Percentiles rank a stretch among this genome's conserved stretches.
Evolutionary conservation across 768 basidiomycete species (phyloP).

Genomic region (Arthromyces matolae): DNA sequence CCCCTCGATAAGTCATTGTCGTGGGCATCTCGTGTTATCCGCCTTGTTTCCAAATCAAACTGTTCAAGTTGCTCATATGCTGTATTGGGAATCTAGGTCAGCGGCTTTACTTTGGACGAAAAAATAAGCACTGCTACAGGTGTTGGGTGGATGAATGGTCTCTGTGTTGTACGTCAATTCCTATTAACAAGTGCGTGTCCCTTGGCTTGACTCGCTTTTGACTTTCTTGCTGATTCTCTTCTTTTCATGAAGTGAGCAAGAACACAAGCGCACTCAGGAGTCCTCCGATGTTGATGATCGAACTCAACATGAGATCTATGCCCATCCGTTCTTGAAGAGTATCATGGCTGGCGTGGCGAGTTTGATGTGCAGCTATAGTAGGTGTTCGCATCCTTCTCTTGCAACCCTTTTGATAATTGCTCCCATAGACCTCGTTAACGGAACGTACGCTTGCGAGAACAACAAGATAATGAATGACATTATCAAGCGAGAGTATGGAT

Average conservation of each 20-base stretch:
- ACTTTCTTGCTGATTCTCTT: neutral
- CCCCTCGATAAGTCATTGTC: neutral
- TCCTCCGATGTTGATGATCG: conserved; percentile 76
- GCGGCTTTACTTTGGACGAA: conserved; percentile 52
- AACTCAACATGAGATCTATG: conserved; percentile 74
- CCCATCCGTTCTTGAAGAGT: conserved; percentile 64
- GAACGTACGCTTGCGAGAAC: conserved; percentile 74
- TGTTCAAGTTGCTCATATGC: neutral
- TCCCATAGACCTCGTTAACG: conserved; percentile 57
- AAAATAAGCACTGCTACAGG: conserved; percentile 66
- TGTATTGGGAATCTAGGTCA: too few relatives aligned
- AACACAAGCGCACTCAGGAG: conserved; percentile 50
- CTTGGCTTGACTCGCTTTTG: neutral
- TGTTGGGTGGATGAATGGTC: conserved; percentile 60
- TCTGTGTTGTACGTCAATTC: conserved; percentile 53
- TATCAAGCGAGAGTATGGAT: conserved; percentile 72
- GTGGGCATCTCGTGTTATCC: neutral
- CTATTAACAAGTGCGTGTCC: conserved; percentile 61
- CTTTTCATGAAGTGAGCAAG: conserved; percentile 56
- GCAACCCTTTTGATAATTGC: neutral
- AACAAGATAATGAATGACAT: conserved; percentile 67
- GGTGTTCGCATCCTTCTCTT: conserved; percentile 14
- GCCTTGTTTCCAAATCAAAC: too few relatives aligned
- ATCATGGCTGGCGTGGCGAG: conserved; percentile 72
- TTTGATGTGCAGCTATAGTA: conserved; percentile 77